Conservation (phyloP, 1,139 yeast genomes). For the Blastobotrys malaysiensis region DNA sequence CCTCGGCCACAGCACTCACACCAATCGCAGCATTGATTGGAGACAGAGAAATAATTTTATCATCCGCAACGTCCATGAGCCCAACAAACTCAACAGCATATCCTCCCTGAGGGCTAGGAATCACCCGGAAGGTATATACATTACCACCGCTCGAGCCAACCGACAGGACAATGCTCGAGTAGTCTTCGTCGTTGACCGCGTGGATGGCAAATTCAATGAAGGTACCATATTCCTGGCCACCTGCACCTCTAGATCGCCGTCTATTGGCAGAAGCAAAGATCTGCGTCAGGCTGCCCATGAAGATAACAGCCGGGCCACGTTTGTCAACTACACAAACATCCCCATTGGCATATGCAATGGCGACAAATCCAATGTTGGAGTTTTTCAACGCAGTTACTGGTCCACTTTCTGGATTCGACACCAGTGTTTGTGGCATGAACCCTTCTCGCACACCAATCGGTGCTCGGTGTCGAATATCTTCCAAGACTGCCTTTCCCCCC, state of each 20-base stretch:
- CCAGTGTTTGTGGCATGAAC: constrained; percentile 63
- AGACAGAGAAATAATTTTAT: constrained; percentile 49
- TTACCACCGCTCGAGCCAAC: constrained; percentile 84
- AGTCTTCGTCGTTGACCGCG: constrained; percentile 57
- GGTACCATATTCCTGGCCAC: constrained; percentile 41
- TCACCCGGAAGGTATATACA: constrained; percentile 56
- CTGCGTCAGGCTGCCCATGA: constrained; percentile 38
- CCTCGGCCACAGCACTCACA: constrained; percentile 56
- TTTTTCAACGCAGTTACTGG: constrained; percentile 59
- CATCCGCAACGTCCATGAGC: constrained; percentile 42
- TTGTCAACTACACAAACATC: constrained; percentile 70
- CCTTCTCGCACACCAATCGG: constrained; percentile 50
- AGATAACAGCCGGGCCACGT: constrained; percentile 78
- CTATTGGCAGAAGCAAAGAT: constrained; percentile 8
- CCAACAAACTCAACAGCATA: constrained; percentile 58
- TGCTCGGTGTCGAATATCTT: constrained; percentile 36
- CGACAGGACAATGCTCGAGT: constrained; percentile 63
- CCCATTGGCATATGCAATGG: constrained; percentile 75
- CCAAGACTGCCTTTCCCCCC: constrained; percentile 16
- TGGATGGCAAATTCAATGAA: constrained; percentile 66
- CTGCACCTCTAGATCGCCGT: constrained; percentile 3
- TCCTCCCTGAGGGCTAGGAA: constrained; percentile 66
- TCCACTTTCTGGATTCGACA: constrained; percentile 38
- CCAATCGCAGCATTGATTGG: constrained; percentile 58
- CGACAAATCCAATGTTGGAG: constrained; percentile 80